Evolutionary conservation across 805 yeast genomes (phyloP), one percentile per base, ranked within the genome.

Genomic region (Myxozyma melibiosi): DNA sequence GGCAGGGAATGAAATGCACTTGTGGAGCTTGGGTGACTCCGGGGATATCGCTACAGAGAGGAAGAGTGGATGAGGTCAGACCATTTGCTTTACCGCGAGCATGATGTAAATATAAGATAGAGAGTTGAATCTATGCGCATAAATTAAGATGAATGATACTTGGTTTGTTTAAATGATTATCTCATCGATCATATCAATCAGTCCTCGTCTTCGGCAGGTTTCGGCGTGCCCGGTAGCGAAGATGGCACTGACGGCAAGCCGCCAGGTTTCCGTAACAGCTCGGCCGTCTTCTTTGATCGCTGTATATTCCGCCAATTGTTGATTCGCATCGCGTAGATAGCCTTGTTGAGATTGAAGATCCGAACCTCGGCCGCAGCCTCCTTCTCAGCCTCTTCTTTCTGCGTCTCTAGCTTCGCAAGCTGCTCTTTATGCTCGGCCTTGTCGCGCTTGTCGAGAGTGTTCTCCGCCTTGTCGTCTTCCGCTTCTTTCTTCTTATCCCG

Each of bases 21-120:
- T 94, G 99, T 71, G 97, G 97, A 2, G 83, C 82, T 66, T 94
- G 99, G 99, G 85, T 92, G 78, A 80, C 89, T 8, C 99, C 99
- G 0, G 95, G 96, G 1, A 79, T 94, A 58, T 89, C 88, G 70
- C 71, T 94, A 53, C 90, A 85, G 70, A 76, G 84, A 28, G 86
- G 90, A 5, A 88, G 88, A 69, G 92, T 89, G 4, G 97, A 92
- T 69, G 82, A 82, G 58, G 76, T 84, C 66, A 28, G 53, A n/a
- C 53, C 25, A 28, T 47, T 55, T 31, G 39, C 49, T 5, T 34
- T 45, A 6, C 20, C 60, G 8, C 48, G 51, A 18, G 55, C 53
- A 20, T 56, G 42, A 30, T 24, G 40, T 37, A 25, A 13, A 28
- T 25, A 30, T 8, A 14, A 30, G 30, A 39, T 39, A 39, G 16